A percentile compares a stretch with the other conserved stretches of the same genome.
These are phyloP conservation scores for Solanum sparsipilum DNA, from an alignment of 257 asterid species.

Conservation along the genomic window DNA sequence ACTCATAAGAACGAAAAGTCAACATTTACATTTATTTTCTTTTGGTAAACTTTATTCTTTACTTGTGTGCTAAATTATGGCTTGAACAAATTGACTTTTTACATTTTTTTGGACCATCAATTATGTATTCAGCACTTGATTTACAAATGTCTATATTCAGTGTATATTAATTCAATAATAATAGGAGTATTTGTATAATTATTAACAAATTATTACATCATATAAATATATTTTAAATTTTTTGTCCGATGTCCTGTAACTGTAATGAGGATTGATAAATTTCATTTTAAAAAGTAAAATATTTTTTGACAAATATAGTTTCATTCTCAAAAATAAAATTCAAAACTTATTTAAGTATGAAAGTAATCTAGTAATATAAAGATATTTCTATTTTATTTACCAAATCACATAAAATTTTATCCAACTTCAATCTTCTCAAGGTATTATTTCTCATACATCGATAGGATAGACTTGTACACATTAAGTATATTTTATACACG, in stretches of 20 bases:
- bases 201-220: not conserved
- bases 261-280: not conserved
- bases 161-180: not conserved
- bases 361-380: too few species aligned
- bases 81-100: not conserved
- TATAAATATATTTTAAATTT: too few species aligned
- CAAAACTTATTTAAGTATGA: too few species aligned
- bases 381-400: too few species aligned
- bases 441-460: too few species aligned
- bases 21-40: not conserved
- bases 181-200: not conserved
- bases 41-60: not conserved
- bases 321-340: not conserved
- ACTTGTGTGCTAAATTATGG: not conserved
- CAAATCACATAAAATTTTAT: too few species aligned
- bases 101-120: not conserved
- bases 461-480: accelerated
- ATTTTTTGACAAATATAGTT: not conserved
- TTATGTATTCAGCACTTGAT: not conserved
- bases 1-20: not conserved
- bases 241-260: too few species aligned
- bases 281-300: not conserved
- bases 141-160: not conserved
- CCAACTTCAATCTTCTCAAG: too few species aligned
- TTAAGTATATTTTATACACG: too few species aligned